Evolutionary conservation across 495 filamentous ascomycete species (phyloP), one percentile per base, ranked within the genome.

Genomic region (Hypomontagnella submonticulosa): DNA sequence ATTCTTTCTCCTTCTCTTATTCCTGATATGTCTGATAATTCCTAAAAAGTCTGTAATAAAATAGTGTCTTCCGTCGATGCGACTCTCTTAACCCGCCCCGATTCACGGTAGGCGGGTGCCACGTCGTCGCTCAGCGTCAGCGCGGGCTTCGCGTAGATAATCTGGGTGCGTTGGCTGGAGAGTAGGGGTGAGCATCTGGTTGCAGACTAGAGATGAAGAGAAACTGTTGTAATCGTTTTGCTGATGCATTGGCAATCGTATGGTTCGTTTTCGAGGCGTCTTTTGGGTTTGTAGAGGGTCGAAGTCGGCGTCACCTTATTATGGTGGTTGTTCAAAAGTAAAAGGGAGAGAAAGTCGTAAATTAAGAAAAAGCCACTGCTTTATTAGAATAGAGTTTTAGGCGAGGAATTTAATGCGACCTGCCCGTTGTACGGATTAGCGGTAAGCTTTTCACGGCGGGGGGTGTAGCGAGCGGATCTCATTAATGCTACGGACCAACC

Each of bases 101-200:
- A 70, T 72, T 81, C 77, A 83, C 69, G 79, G 75, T 69, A 63
- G 64, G 61, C 66, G 67, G 61, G 75, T 68, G 69, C 80, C 80
- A n/a, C 80, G 78, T 64, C 81, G 81, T 61, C 81, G 81, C 76
- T 80, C 74, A 36, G 78, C 77, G 77, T 82, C 79, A 50, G 76
- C 76, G 46, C 80, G 80, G 63, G 66, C 70, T 71, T 80, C 76
- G 52, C 74, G 74, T 48, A 73, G 67, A 63, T 67, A 72, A 56
- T 75, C 73, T 36, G 70, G 63, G 59, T 76, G 74, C 48, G 71
- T 70, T 74, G 74, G 70, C 54, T 77, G 78, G 68, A 73, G 71
- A 73, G 71, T 73, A 54, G 75, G 72, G 63, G 75, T 67, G 57
- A 77, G 78, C 81, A 83, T 83, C 77, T 79, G 79, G 78, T 71